phyloP scores from a whole-genome alignment of 805 yeast species.

The Diddensiella caesifluorescens region DNA sequence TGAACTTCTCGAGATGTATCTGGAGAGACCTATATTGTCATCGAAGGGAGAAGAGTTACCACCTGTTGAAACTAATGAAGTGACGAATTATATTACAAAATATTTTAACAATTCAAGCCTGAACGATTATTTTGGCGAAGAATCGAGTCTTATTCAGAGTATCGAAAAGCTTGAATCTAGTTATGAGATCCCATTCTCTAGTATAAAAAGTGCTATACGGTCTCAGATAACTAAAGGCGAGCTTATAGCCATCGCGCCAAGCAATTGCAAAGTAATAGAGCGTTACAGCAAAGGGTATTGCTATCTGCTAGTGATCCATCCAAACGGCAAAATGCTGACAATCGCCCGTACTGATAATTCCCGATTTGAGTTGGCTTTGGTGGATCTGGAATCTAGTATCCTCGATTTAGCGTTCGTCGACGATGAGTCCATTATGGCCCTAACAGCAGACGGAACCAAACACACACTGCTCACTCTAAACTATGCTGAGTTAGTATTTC shows the following conservation, averaged over 20 bases:
- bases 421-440: constrained; percentile 7
- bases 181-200: constrained; percentile 4
- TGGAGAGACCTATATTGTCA: constrained; percentile 12
- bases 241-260: background rate
- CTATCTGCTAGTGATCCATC: constrained; percentile 5
- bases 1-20: constrained; percentile 15
- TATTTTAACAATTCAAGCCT: constrained; percentile 1
- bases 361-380: background rate
- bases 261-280: background rate
- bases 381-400: background rate
- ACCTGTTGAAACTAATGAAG: constrained; percentile 16
- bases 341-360: background rate
- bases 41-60: constrained; percentile 12
- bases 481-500: background rate
- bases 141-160: background rate
- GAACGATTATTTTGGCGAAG: background rate
- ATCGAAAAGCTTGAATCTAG: constrained; percentile 6
- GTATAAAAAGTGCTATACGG: background rate
- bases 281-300: background rate
- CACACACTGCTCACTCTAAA: background rate
- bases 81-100: constrained; percentile 16
- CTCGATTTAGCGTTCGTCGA: constrained; percentile 12
- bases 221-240: background rate
- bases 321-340: background rate
- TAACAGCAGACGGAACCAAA: constrained; percentile 3